Conservation (phyloP, 768 basidiomycete genomes). For the Lentinula guzmanii region DNA sequence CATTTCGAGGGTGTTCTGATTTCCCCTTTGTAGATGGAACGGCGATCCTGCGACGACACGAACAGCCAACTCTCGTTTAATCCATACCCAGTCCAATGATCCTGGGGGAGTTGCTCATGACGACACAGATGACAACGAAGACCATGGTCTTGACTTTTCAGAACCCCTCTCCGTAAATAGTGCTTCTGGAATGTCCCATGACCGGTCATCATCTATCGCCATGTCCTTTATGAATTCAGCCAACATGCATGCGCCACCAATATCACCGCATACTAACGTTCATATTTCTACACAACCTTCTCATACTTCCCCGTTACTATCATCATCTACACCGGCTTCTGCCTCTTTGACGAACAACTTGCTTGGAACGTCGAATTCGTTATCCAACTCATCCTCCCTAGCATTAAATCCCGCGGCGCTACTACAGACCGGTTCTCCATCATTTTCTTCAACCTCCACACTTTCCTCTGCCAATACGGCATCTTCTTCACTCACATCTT, state of each 20-base stretch:
- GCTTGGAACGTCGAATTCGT: background rate
- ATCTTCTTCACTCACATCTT: constrained; percentile 13
- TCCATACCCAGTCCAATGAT: background rate
- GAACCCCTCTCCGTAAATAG: constrained; percentile 27
- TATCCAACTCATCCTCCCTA: background rate
- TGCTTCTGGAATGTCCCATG: constrained; percentile 24
- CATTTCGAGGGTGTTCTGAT: constrained; percentile 4
- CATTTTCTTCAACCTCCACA: constrained; percentile 9
- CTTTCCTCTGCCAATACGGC: constrained; percentile 14
- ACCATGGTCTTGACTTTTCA: constrained; percentile 30
- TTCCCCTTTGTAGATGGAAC: constrained; percentile 44
- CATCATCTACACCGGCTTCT: constrained; percentile 8
- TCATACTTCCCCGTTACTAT: background rate
- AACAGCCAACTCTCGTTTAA: constrained; percentile 34
- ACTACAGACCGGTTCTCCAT: background rate
- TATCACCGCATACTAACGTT: constrained; percentile 1
- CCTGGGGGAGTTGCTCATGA: constrained; percentile 32
- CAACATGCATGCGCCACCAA: background rate
- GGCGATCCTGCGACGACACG: constrained; percentile 58
- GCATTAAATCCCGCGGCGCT: constrained; percentile 1
- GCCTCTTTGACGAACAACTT: background rate
- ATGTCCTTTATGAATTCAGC: constrained; percentile 2
- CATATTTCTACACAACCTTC: constrained; percentile 1
- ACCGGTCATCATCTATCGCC: constrained; percentile 17
- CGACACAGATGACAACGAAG: constrained; percentile 47